These are phyloP conservation scores for Gossypium sturtianum DNA, from an alignment of 345 rosid species.

Conservation along the genomic window DNA sequence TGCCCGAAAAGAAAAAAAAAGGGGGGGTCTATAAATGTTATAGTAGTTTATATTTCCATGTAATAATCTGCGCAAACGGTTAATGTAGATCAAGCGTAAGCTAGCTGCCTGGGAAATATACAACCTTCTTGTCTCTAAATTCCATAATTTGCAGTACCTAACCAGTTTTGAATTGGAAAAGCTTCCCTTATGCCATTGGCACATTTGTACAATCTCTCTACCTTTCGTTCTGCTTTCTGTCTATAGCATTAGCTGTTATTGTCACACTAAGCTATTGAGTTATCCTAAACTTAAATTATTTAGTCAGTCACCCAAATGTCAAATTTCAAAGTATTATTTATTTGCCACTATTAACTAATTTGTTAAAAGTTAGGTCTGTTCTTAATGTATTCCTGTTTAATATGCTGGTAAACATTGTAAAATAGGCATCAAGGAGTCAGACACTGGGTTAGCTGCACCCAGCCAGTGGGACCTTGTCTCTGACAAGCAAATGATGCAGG, in stretches of 20 bases:
- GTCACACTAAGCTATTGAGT: background rate
- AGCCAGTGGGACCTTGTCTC: constrained; percentile 99
- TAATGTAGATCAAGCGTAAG: background rate
- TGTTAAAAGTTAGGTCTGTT: background rate
- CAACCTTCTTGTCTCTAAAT: background rate
- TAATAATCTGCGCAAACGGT: background rate
- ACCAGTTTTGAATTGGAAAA: background rate
- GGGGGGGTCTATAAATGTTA: background rate
- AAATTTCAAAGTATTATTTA: background rate
- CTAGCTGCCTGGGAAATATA: background rate
- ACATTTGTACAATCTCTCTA: background rate
- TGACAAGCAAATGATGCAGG: constrained; percentile 81
- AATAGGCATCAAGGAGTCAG: constrained; percentile 90
- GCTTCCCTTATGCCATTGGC: background rate
- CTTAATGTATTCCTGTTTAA: background rate
- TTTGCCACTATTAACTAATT: background rate
- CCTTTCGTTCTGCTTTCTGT: background rate
- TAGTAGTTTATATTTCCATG: background rate
- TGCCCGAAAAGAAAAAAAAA: too few relatives aligned
- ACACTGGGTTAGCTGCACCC: constrained; percentile 90
- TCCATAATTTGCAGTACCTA: background rate
- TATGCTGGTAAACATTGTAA: background rate
- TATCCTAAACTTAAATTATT: background rate
- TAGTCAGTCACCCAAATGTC: background rate
- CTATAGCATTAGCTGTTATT: background rate